These are phyloP conservation scores for Pleurotus eryngii DNA, from an alignment of 768 basidiomycete species.

Conservation along the genomic window DNA sequence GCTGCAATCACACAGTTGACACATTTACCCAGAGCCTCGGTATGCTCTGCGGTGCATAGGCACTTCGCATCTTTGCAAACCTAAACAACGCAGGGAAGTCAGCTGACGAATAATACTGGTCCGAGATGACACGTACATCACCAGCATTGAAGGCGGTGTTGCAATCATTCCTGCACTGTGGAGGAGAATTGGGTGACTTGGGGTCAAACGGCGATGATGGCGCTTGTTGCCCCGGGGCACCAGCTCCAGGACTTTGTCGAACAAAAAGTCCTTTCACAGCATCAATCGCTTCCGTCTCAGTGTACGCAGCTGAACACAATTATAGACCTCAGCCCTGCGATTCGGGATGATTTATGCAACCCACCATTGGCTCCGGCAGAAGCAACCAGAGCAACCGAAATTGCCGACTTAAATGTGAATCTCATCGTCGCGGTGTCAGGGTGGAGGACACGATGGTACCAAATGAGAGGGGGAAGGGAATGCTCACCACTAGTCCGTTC, in stretches of 20 bases:
- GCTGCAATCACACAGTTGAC: neutral
- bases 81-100: neutral
- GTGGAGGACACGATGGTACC: neutral
- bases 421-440: neutral
- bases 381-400: neutral
- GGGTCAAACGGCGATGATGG: conserved; percentile 6
- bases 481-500: neutral
- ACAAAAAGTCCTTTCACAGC: neutral
- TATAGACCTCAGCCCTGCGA: neutral
- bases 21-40: conserved; percentile 3
- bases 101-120: neutral
- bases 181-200: neutral
- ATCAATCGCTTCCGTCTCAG: neutral
- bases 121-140: neutral
- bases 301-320: neutral
- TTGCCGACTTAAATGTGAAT: neutral
- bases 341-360: neutral
- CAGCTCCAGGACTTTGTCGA: conserved; percentile 2
- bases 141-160: neutral
- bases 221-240: neutral
- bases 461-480: conserved; percentile 1
- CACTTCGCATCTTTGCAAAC: conserved; percentile 6
- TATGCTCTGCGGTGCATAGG: conserved; percentile 2
- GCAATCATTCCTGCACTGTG: neutral
- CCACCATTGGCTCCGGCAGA: conserved; percentile 1